phyloP scores from a whole-genome alignment of 1,284 basidiomycete species.

The Pseudozyma tsukubaensis region DNA sequence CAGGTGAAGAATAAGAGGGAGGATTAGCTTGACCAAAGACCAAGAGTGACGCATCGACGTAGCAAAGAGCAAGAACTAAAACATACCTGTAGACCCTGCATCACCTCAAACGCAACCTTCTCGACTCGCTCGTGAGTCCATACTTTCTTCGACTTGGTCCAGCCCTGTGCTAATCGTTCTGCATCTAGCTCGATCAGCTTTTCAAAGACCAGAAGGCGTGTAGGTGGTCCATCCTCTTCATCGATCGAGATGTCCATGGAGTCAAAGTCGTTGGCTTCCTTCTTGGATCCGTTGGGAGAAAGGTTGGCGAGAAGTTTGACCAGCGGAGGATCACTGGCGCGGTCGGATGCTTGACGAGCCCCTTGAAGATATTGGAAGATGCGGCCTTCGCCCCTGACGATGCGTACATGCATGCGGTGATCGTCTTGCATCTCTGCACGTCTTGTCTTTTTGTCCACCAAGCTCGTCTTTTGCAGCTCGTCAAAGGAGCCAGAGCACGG shows the following conservation, averaged over 20 bases:
- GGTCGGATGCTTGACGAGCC: slow-evolving; percentile 19
- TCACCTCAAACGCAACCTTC: slow-evolving; percentile 47
- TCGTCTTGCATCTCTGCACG: slow-evolving; percentile 41
- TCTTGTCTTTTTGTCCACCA: slow-evolving; percentile 33
- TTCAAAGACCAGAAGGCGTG: slow-evolving; percentile 55
- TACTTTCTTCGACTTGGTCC: slow-evolving; percentile 36
- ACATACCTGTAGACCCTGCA: slow-evolving; percentile 50
- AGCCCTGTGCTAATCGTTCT: slow-evolving; percentile 40
- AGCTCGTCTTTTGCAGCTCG: slow-evolving; percentile 57
- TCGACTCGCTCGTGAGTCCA: slow-evolving; percentile 56
- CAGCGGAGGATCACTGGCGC: slow-evolving; percentile 27
- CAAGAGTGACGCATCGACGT: neutral
- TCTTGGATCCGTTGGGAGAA: slow-evolving; percentile 11
- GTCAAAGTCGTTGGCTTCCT: slow-evolving; percentile 1
- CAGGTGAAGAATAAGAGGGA: neutral
- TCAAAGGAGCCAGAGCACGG: slow-evolving; percentile 59
- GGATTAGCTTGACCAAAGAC: neutral
- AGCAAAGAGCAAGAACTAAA: neutral
- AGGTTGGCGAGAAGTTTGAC: slow-evolving; percentile 53
- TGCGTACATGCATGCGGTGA: slow-evolving; percentile 42
- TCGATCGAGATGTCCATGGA: slow-evolving; percentile 13
- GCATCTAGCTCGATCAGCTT: slow-evolving; percentile 57
- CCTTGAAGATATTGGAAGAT: slow-evolving; percentile 56
- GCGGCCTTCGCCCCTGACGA: slow-evolving; percentile 57
- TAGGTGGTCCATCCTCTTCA: slow-evolving; percentile 48